Evolutionary conservation across 129 eudicot species (phyloP).

Genomic region (Chrysanthemum lavandulifolium): DNA sequence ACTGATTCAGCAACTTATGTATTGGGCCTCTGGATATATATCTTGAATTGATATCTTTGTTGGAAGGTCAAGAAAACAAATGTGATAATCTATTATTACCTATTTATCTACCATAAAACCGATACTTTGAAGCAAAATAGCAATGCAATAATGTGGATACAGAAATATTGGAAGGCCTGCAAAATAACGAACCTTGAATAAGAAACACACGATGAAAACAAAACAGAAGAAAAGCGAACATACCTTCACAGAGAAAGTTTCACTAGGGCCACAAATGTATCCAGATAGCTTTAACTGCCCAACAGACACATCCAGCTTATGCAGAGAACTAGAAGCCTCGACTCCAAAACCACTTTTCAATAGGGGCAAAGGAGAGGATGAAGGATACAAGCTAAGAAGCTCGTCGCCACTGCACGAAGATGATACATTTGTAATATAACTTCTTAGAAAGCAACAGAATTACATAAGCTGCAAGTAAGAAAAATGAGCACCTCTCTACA

Average conservation of each 20-base stretch:
- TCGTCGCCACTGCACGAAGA: constrained; percentile 66
- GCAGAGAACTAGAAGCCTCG: constrained; percentile 39
- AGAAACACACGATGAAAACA: constrained; percentile 24
- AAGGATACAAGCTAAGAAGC: constrained; percentile 59
- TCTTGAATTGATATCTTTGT: constrained; percentile 84
- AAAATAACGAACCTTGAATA: constrained; percentile 30
- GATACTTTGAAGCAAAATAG: constrained; percentile 3
- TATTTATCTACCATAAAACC: constrained; percentile 15
- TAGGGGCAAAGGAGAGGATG: constrained; percentile 72
- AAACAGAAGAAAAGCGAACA: constrained; percentile 7
- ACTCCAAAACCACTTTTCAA: constrained; percentile 63
- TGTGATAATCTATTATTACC: not conserved
- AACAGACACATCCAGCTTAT: constrained; percentile 50
- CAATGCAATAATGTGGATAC: constrained; percentile 60
- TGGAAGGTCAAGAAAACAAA: constrained; percentile 43
- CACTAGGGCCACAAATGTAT: constrained; percentile 66
- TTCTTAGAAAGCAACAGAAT: not conserved
- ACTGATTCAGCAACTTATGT: constrained; percentile 68
- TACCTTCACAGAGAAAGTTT: constrained; percentile 59
- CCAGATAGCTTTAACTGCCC: constrained; percentile 71
- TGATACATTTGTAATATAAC: not conserved
- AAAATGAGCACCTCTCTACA: constrained; percentile 58
- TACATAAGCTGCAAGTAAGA: constrained; percentile 11
- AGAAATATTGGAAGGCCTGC: constrained; percentile 92
- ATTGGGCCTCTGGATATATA: constrained; percentile 72